Evolutionary conservation across 331 rosid genomes (phyloP), one percentile per base, ranked within the genome.

Genomic region (Prunus yedoensis): DNA sequence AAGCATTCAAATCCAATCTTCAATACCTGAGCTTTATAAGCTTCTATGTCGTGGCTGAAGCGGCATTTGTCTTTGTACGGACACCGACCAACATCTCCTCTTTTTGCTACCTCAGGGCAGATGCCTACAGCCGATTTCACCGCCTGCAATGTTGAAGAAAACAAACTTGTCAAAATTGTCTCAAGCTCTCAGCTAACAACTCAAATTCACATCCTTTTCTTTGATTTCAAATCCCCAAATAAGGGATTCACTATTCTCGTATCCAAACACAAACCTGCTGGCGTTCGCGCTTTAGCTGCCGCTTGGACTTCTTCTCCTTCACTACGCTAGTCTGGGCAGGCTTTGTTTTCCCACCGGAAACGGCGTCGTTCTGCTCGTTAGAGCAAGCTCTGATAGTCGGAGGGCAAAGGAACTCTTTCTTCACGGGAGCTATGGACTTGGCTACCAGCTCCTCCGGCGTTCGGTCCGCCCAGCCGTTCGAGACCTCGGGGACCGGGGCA

Each of bases 271-370:
- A 4, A 30, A 87, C 98, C 96, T 91, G 86, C 27, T 81, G 96
- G 76, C 97, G 97, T 71, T 94, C 97, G 12, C 97, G 96, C 85
- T 94, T 94, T 84, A 90, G 88, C 56, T 94, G 97, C 76, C 97
- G 98, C 73, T 90, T 94, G 41, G 98, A 94, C 79, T 91, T 91
- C 89, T 91, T 91, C 79, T 91, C 95, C 84, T 91, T 91, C 4
- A 76, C 80, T n/a, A 87, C 68, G 65, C 56, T 57, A 3, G 89
- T 52, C 53, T 70, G 82, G 69, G 70, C 45, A 25, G 93, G 21
- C 68, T 80, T 86, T 17, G 85, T 80, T 38, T 80, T 80, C 27
- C 79, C 53, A 70, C 41, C 60, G 1, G 89, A 66, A 68, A 71
- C 85, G 63, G 32, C 77, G 78, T 78, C 82, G 71, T 61, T 76